Percentiles rank a stretch among this genome's conserved stretches.
phyloP scores from a whole-genome alignment of 2,329 filamentous ascomycete species.

The Fusarium sp. region DNA sequence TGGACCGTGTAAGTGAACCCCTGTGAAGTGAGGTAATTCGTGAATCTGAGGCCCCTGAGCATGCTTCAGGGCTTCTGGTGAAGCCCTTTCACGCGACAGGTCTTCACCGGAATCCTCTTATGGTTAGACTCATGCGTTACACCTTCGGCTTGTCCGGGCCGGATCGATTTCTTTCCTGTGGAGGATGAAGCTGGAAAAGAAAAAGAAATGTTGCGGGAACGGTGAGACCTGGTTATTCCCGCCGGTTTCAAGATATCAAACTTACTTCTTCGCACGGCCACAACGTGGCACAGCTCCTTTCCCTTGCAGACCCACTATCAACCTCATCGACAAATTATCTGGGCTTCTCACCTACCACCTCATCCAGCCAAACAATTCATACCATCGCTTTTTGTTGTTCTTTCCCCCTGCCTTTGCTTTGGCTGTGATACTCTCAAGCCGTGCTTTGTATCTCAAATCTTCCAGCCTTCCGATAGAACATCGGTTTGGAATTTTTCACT shows the following conservation, averaged over 20 bases:
- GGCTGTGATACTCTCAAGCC: slow-evolving; percentile 31
- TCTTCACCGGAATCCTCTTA: slow-evolving; percentile 33
- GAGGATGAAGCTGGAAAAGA: neutral
- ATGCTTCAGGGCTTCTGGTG: slow-evolving; percentile 8
- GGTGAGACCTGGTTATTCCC: slow-evolving; percentile 29
- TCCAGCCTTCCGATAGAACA: slow-evolving; percentile 20
- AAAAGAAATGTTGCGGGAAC: slow-evolving; percentile 4
- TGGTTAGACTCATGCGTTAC: slow-evolving; percentile 34
- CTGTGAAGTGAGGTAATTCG: slow-evolving; percentile 19
- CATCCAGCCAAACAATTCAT: slow-evolving; percentile 23
- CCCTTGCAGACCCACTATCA: slow-evolving; percentile 30
- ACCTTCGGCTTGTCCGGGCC: slow-evolving; percentile 38
- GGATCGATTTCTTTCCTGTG: slow-evolving; percentile 10
- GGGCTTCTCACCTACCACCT: slow-evolving; percentile 12
- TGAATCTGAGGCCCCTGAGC: slow-evolving; percentile 18
- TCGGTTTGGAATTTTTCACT: neutral
- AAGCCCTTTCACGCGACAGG: slow-evolving; percentile 17
- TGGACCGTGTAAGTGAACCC: slow-evolving; percentile 25
- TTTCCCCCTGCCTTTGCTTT: slow-evolving; percentile 15
- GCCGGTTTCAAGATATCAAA: neutral
- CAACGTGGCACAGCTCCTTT: slow-evolving; percentile 20
- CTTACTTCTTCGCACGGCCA: slow-evolving; percentile 32
- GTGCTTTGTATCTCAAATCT: slow-evolving; percentile 13
- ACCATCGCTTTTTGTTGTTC: slow-evolving; percentile 10
- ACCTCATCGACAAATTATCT: slow-evolving; percentile 32